Base-by-base conservation (phyloP, 176 grass and related monocot species). In the Juncus effusus region DNA sequence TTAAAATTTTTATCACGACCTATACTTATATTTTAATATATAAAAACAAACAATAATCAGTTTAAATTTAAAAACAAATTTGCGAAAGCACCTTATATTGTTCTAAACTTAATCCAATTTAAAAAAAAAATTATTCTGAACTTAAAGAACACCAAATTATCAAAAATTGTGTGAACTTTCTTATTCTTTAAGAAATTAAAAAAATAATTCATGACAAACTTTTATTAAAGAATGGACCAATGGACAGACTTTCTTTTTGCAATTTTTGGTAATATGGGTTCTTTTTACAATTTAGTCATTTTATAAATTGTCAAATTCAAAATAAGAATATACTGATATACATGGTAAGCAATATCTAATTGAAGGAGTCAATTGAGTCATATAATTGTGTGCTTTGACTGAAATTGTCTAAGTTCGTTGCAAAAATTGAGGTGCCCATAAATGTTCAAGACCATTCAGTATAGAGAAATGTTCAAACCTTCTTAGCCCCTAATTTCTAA, bases 291-390 rank as follows among this genome's bases (percentile, higher is more conserved):
- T 28, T 28, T 28, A 28, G 19, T 28, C 19, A 28, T 47, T 47
- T 47, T 47, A 9, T 6, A 47, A 47, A 47, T 9, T 47, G 6
- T 47, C 44, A 47, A 47, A 47, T 6, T 47, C 4, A 28, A 47
- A 47, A 47, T 6, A 47, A 6, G 44, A 41, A 67, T 49, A 38
- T 35, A 11, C 35, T 7, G 28, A 64, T n/a, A 64, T 41, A 64
- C 1, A 14, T 42, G 40, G n/a, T 44, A 36, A 63, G 11, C 61
- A 4, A 42, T 64, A 13, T 64, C 64, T 67, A 67, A 67, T 67
- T 67, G 64, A 67, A 67, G 44, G 64, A 52, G 64, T 67, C 64
- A 37, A 66, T 66, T 66, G 41, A 65, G 14, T 16, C 38, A 5
- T 42, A 40, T 70, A 70, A 70, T 10, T 36, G 39, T 70, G 52